A percentile compares a stretch with the other conserved stretches of the same genome.
Conservation (phyloP, 148 eudicot species). For the Camellia lanceoleosa region DNA sequence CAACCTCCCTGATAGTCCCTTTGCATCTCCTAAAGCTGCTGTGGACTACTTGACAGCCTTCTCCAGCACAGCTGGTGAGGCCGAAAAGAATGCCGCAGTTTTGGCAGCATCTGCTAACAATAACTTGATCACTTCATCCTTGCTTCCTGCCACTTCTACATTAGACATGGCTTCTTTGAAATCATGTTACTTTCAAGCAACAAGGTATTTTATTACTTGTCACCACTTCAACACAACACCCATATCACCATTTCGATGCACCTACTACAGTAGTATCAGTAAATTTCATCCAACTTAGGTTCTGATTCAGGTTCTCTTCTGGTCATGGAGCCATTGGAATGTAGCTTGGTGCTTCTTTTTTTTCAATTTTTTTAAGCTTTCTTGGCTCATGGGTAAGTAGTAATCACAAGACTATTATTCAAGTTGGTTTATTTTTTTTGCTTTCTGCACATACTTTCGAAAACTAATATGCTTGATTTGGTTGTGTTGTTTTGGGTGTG, state of each 20-base stretch:
- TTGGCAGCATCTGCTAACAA: conserved; percentile 28
- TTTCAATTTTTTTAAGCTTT: conserved; percentile 23
- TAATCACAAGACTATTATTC: not conserved
- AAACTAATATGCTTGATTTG: not conserved
- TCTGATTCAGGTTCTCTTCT: conserved; percentile 55
- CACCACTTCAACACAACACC: not conserved
- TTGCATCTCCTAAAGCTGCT: conserved; percentile 75
- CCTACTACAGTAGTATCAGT: not conserved
- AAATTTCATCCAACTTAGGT: not conserved
- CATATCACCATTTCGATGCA: not conserved
- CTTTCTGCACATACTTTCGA: not conserved
- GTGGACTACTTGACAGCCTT: conserved; percentile 37
- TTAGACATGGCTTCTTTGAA: conserved; percentile 69
- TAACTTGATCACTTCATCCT: conserved; percentile 48
- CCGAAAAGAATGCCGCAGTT: conserved; percentile 20
- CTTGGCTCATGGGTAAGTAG: conserved; percentile 38
- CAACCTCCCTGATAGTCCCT: conserved; percentile 87
- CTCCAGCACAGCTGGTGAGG: conserved; percentile 21
- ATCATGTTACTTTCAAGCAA: conserved; percentile 80
- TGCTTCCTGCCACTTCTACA: conserved; percentile 48
- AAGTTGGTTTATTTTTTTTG: not conserved
- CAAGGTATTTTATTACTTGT: conserved; percentile 43
- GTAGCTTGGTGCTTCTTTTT: conserved; percentile 34
- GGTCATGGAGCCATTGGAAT: conserved; percentile 79
- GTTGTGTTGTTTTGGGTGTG: not conserved